Evolutionary conservation across 768 basidiomycete species (phyloP).

Genomic region (Kwoniella shandongensis): DNA sequence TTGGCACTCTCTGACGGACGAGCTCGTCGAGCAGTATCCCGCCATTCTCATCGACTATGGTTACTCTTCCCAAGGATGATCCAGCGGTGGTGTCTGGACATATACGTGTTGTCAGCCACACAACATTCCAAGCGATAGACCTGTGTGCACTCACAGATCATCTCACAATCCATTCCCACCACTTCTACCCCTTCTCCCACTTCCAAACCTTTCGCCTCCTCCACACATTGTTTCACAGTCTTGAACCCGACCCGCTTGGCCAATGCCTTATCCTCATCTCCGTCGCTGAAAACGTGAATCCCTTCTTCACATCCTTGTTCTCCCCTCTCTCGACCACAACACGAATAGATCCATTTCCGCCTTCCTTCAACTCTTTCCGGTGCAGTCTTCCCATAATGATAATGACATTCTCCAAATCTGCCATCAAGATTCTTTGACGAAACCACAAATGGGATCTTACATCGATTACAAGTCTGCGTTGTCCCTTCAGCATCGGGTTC

Average conservation of each 20-base stretch:
- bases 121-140: too few species aligned
- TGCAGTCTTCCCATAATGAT: conserved; percentile 78
- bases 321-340: conserved; percentile 42
- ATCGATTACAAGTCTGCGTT: conserved; percentile 72
- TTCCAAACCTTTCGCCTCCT: conserved; percentile 10
- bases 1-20: conserved; percentile 43
- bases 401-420: conserved; percentile 62
- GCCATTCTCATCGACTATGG: conserved; percentile 77
- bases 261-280: conserved; percentile 46
- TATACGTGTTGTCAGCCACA: conserved; percentile 4
- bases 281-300: conserved; percentile 88
- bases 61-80: conserved; percentile 84
- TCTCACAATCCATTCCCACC: conserved; percentile 91
- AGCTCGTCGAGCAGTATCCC: conserved; percentile 70
- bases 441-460: conserved; percentile 68
- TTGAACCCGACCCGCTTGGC: conserved; percentile 37
- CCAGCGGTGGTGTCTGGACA: conserved; percentile 77
- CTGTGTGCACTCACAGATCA: conserved; percentile 67
- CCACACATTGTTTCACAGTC: conserved; percentile 33
- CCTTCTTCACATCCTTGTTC: conserved; percentile 44
- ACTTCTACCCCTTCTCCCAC: conserved; percentile 61
- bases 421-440: conserved; percentile 56
- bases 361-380: conserved; percentile 67
- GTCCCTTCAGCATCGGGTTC: conserved; percentile 63
- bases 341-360: conserved; percentile 58